Base-by-base conservation (phyloP, 495 filamentous ascomycete species). In the Penicilliopsis zonata region DNA sequence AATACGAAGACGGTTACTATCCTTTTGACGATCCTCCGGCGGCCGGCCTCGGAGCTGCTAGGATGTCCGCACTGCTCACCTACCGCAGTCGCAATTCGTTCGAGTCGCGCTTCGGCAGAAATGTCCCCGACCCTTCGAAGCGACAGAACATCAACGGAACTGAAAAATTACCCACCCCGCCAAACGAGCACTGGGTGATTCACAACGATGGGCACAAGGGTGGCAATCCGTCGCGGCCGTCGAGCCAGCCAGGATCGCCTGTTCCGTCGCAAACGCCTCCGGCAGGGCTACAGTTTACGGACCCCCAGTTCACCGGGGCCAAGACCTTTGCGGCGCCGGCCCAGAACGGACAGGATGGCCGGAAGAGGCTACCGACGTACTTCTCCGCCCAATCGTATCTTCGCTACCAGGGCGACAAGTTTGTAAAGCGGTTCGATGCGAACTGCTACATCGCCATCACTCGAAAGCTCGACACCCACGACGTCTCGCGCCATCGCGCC, bases 371-470 rank as follows among this genome's bases (percentile, higher is more conserved):
- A 0, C 76, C 86, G 2, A 92, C 86, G 4, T 93, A 93, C 52
- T 98, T 95, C 57, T 95, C 88, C 10, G 90, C 88, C 0, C 90
- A 98, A 50, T 93, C 84, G 1, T 98, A 98, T 52, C 80, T 98
- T 5, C 81, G 90, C n/a, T 98, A 98, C 56, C 90, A 98, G 59
- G 88, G 83, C 25, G 72, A 78, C 34, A 98, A 98, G 55, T 98
- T 98, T 50, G 88, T 95, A 40, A 86, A 84, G 48, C 78, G 90
- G 5, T 98, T 95, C 50, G 90, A 98, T 56, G 80, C 84, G 41
- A 98, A 98, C 50, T 96, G 90, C 62, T 98, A 98, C 59, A 96
- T 98, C 36, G 86, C 90, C 38, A 94, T 96, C 53, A 96, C 90
- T 4, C 82, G 90, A 37, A 98, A 98, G 56, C 76, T 98, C n/a